A percentile compares a stretch with the other conserved stretches of the same genome.
These are phyloP conservation scores for Rhodotorula graminis DNA, from an alignment of 768 basidiomycete genomes.

Conservation along the genomic window DNA sequence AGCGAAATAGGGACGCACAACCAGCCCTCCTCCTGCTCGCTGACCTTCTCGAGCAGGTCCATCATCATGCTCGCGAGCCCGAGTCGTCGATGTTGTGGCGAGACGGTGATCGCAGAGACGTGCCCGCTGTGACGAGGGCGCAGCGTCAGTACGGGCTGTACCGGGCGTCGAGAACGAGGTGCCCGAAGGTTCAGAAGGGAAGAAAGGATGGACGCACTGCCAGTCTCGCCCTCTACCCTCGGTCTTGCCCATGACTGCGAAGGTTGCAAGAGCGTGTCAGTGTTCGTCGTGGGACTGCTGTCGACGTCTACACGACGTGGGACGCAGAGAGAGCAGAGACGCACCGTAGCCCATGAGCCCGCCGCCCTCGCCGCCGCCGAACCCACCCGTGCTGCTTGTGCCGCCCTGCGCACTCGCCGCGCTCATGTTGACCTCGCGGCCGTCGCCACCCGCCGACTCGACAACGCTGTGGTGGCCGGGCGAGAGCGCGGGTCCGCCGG, in stretches of 20 bases:
- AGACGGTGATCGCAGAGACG: constrained; percentile 89
- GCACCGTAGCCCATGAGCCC: constrained; percentile 90
- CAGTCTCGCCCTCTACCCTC: constrained; percentile 71
- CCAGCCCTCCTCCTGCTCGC: constrained; percentile 65
- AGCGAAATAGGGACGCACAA: constrained; percentile 24
- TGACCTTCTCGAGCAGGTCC: constrained; percentile 75
- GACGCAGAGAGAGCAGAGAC: constrained; percentile 39
- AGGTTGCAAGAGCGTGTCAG: neutral
- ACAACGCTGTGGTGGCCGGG: constrained; percentile 16
- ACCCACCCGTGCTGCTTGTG: neutral
- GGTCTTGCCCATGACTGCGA: constrained; percentile 83
- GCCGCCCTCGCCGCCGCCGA: constrained; percentile 30
- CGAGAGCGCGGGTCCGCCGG: neutral
- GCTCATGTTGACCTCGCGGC: no score
- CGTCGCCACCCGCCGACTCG: constrained; percentile 26
- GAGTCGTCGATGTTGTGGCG: constrained; percentile 84
- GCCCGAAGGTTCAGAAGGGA: no score
- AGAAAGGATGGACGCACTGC: constrained; percentile 53
- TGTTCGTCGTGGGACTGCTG: neutral
- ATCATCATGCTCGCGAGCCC: constrained; percentile 83
- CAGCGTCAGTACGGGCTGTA: no score
- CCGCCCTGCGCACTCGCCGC: neutral
- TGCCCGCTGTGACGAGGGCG: constrained; percentile 58
- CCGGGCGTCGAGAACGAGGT: neutral
- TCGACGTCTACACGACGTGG: neutral